Base-by-base conservation (phyloP, 2,329 filamentous ascomycete species). In the Aspergillus cejpii region DNA sequence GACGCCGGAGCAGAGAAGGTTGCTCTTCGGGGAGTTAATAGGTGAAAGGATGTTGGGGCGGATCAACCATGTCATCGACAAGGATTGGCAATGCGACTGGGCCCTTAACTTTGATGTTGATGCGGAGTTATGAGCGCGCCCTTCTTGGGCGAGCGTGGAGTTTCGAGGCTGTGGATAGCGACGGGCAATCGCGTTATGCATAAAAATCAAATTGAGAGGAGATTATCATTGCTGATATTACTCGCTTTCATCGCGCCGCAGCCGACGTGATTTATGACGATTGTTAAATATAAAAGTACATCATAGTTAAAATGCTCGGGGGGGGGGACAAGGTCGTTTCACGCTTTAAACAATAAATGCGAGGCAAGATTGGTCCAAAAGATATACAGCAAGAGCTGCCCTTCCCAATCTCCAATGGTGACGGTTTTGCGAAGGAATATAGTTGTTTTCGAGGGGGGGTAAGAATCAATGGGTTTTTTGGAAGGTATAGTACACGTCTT, bases 1-100 rank as follows among this genome's bases (percentile, higher is more conserved):
- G 80, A 52, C 65, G 1, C 54, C 55, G 1, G 65, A 68, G 12
- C 71, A 80, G 53, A 73, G 81, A 48, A 53, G 73, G 5, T 53
- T 56, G 29, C 57, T 58, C 2, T 84, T 86, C 54, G 72, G 70
- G 29, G 57, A 55, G 0, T 6, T 80, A 6, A 61, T 85, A 47
- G 78, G 80, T 1, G 79, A 80, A 1, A 71, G 66, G 34, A 67
- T 84, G 23, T 47, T 86, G 50, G 63, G 64, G 5, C 69, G 75
- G 37, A 74, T 81, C 3, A 76, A 74, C 43, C 59, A 54, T 26
- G 52, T 70, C 12, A 50, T 86, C 29, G 80, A 82, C 60, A 66
- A 66, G 45, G 53, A 55, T 20, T 80, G 77, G 77, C 57, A 68
- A 52, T 51, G 56, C 39, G 48, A 57, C 44, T 58, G 53, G 52